A percentile compares a stretch with the other conserved stretches of the same genome.
phyloP scores from a whole-genome alignment of 2,329 filamentous ascomycete genomes.

The Scleromitrula shiraiana region DNA sequence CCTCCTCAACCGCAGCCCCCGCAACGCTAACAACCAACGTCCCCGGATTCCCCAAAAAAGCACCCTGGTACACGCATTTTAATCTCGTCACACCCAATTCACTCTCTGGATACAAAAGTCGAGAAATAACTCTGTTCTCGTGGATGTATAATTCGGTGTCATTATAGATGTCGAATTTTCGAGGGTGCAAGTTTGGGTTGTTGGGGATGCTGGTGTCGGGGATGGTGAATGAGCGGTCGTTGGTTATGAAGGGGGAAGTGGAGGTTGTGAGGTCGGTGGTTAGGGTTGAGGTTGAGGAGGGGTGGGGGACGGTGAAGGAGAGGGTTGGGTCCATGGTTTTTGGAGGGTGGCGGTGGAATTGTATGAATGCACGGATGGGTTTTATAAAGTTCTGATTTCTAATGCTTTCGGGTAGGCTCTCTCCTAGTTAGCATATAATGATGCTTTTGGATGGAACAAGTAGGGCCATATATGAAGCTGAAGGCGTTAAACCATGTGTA shows the following conservation, averaged over 20 bases:
- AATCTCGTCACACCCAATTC: not conserved
- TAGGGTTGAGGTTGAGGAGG: not conserved
- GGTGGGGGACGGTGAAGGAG: not conserved
- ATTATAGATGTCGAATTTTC: slow-evolving; percentile 6
- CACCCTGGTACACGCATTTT: not conserved
- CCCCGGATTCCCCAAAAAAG: not conserved
- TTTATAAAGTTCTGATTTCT: too few relatives aligned
- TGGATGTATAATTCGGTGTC: slow-evolving; percentile 5
- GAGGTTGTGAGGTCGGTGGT: not conserved
- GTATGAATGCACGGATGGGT: too few relatives aligned
- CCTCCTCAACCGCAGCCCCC: not conserved
- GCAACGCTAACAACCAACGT: slow-evolving; percentile 6
- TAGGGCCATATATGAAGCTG: too few relatives aligned
- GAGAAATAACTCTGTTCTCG: slow-evolving; percentile 1
- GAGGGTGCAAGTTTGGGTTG: not conserved
- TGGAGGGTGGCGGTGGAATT: not conserved
- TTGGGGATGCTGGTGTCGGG: not conserved
- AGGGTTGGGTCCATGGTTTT: not conserved
- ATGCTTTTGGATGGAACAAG: too few relatives aligned
- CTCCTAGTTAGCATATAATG: too few relatives aligned
- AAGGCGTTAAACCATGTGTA: too few relatives aligned
- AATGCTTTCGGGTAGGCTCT: too few relatives aligned
- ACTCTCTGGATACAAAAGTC: not conserved
- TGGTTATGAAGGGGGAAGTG: not conserved
- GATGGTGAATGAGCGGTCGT: not conserved